Percentiles rank a stretch among this genome's conserved stretches.
These are phyloP conservation scores for Pseudogymnoascus sp. DNA, from an alignment of 2,329 filamentous ascomycete genomes.

Conservation along the genomic window DNA sequence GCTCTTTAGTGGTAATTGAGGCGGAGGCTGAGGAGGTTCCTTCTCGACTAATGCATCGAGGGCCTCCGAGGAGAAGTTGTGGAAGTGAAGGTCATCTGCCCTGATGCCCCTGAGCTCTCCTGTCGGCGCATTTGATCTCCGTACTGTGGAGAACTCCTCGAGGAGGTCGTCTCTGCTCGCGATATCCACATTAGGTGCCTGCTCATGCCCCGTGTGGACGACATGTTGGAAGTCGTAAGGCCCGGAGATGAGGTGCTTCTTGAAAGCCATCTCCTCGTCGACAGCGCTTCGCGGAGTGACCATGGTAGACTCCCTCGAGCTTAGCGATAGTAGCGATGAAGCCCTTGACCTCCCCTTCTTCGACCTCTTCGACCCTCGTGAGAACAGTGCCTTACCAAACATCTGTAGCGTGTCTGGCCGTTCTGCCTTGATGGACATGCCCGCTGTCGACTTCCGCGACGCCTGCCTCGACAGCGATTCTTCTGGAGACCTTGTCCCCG, in stretches of 20 bases:
- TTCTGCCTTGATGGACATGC: constrained; percentile 43
- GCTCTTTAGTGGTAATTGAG: constrained; percentile 1
- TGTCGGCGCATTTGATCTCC: constrained; percentile 31
- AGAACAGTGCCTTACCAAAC: constrained; percentile 53
- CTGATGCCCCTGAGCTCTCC: constrained; percentile 33
- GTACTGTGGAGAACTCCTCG: constrained; percentile 38
- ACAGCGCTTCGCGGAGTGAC: neutral
- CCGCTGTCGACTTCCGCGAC: constrained; percentile 47
- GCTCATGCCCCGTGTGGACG: constrained; percentile 48
- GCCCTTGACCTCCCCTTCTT: constrained; percentile 39
- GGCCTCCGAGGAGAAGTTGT: constrained; percentile 42
- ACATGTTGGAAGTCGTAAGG: constrained; percentile 63
- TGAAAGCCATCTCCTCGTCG: constrained; percentile 17
- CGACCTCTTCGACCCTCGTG: constrained; percentile 41
- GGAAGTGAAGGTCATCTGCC: constrained; percentile 38
- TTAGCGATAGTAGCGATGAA: constrained; percentile 4
- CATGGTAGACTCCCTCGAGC: neutral
- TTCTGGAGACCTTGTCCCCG: constrained; percentile 21
- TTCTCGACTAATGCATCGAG: constrained; percentile 23
- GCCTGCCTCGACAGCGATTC: constrained; percentile 45
- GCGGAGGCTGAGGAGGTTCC: constrained; percentile 17
- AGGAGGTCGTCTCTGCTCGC: constrained; percentile 36
- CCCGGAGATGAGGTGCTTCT: constrained; percentile 49
- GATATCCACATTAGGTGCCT: constrained; percentile 33
- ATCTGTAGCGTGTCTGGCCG: constrained; percentile 53